Evolutionary conservation across 441 rosid species (phyloP), one percentile per base, ranked within the genome.

Genomic region (Gossypium davidsonii): DNA sequence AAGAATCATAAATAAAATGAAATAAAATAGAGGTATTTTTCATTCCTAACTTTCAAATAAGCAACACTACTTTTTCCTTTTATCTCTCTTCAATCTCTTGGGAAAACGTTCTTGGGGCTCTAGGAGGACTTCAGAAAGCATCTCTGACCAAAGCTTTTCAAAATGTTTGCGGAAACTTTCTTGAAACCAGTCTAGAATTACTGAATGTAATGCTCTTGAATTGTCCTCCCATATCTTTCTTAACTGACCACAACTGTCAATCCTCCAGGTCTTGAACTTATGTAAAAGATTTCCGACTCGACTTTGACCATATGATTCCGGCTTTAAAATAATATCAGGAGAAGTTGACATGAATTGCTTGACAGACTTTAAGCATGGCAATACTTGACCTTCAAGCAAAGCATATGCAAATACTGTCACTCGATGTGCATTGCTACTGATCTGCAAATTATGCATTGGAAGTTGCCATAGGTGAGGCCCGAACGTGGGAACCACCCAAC

Each of bases 131-230:
- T 92, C 95, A 7, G 56, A 58, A 18, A 76, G 80, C 95, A 92
- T 89, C 62, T 76, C 77, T n/a, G 79, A 79, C 97, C 97, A 94
- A 61, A 91, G 82, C 46, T 57, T 83, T 49, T 75, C 86, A 65
- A 89, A 88, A 64, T 81, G 72, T 57, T 70, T 15, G 3, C 76
- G 85, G 74, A 83, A 87, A 70, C 82, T 80, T 76, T 80, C 85
- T 84, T 87, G 90, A 86, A 94, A 94, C 93, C 97, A 94, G 71
- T 77, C 83, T 71, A 77, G 23, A 70, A 91, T 85, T 79, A 90
- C 97, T 0, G 76, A 48, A 62, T 84, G 76, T 73, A 94, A 78
- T 76, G 73, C 79, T 55, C 42, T 74, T 0, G 91, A 81, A 69
- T 88, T 84, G 68, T 78, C 78, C 46, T 79, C 73, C 97, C 93